phyloP scores from a whole-genome alignment of 2,329 filamentous ascomycete species.

The Penicillium concentricum region DNA sequence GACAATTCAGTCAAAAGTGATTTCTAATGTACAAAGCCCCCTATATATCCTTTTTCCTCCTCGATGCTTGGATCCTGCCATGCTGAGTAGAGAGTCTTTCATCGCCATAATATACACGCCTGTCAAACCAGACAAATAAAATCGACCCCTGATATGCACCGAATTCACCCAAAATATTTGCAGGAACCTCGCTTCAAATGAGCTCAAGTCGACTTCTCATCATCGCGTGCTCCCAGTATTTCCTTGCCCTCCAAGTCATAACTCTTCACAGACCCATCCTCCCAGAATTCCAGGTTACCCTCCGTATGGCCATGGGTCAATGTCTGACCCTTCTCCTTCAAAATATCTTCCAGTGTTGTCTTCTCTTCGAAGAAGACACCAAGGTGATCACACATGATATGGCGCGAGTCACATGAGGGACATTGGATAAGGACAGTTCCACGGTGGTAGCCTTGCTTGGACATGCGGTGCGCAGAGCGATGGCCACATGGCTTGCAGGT shows the following conservation, averaged over 20 bases:
- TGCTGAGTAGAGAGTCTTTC: conserved; percentile 22
- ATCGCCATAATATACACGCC: conserved; percentile 13
- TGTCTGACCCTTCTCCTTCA: conserved; percentile 58
- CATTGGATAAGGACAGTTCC: conserved; percentile 89
- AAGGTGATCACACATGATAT: conserved; percentile 90
- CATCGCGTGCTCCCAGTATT: conserved; percentile 5
- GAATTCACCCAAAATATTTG: not conserved
- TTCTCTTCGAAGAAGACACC: conserved; percentile 53
- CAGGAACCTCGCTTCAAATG: not conserved
- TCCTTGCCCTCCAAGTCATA: conserved; percentile 14
- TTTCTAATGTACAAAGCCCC: conserved; percentile 10
- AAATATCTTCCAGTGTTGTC: conserved; percentile 45
- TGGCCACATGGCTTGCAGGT: conserved; percentile 83
- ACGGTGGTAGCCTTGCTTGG: conserved; percentile 92
- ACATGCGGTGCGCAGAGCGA: conserved; percentile 80
- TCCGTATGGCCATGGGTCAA: conserved; percentile 75
- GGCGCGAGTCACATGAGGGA: conserved; percentile 78
- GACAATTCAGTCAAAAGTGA: not conserved
- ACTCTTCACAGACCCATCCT: conserved; percentile 58
- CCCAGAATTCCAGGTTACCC: conserved; percentile 92
- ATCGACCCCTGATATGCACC: conserved; percentile 2
- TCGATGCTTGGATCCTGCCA: conserved; percentile 26
- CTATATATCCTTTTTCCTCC: conserved; percentile 7
- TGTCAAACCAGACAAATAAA: not conserved
- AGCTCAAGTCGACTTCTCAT: conserved; percentile 7